phyloP scores from a whole-genome alignment of 495 filamentous ascomycete species.

The Neurospora sublineolata region DNA sequence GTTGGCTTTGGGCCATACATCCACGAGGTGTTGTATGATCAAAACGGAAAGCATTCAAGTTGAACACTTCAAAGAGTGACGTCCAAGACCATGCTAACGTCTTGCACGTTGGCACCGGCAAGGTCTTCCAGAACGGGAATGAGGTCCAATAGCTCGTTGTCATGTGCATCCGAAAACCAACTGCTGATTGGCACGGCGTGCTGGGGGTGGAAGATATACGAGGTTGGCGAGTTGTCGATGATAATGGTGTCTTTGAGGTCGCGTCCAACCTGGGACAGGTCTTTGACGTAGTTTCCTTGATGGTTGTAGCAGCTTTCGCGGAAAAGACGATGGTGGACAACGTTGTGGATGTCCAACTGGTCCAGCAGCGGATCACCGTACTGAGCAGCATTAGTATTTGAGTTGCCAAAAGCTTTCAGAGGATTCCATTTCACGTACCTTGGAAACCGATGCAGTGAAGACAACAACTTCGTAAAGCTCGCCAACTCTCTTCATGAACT shows the following conservation, averaged over 20 bases:
- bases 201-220: slow-evolving; percentile 98
- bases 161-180: slow-evolving; percentile 99
- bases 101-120: slow-evolving; percentile 71
- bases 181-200: slow-evolving; percentile 99
- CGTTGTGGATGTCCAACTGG: slow-evolving; percentile 93
- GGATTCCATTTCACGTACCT: slow-evolving; percentile 45
- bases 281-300: slow-evolving; percentile 98
- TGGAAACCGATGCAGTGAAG: slow-evolving; percentile 96
- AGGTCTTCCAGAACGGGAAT: slow-evolving; percentile 98
- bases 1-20: slow-evolving; percentile 15
- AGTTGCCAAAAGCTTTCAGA: background rate
- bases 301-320: slow-evolving; percentile 98
- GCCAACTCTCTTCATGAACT: slow-evolving; percentile 97
- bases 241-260: slow-evolving; percentile 97
- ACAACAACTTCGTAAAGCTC: slow-evolving; percentile 98
- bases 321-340: slow-evolving; percentile 93
- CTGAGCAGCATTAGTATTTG: slow-evolving; percentile 33
- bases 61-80: slow-evolving; percentile 62
- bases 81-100: slow-evolving; percentile 96
- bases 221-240: slow-evolving; percentile 98
- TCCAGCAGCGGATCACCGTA: slow-evolving; percentile 95
- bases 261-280: slow-evolving; percentile 90
- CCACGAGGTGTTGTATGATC: slow-evolving; percentile 7
- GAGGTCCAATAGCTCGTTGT: slow-evolving; percentile 95
- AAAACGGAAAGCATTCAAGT: slow-evolving; percentile 26